phyloP scores from a whole-genome alignment of 495 filamentous ascomycete genomes.

The Hyaloscypha hepaticicola region DNA sequence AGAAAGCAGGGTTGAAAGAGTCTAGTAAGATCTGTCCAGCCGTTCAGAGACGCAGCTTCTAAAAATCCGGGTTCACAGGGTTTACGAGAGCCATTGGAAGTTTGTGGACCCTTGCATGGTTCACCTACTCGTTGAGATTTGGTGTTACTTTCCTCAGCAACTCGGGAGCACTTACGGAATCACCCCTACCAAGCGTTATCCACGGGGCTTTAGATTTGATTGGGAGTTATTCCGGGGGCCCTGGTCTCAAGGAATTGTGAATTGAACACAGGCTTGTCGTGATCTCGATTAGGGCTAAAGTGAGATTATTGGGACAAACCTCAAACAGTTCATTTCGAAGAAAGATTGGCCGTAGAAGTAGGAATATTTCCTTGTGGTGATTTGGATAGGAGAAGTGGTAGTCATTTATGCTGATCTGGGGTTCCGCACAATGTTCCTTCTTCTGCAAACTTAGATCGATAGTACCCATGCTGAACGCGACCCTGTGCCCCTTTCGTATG shows the following conservation, averaged over 20 bases:
- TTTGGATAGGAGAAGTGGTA: no score
- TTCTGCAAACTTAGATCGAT: no score
- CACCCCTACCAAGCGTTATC: conserved; percentile 8
- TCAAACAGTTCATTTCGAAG: no score
- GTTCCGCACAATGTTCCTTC: no score
- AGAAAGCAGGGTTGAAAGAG: conserved; percentile 9
- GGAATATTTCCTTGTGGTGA: no score
- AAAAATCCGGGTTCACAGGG: background rate
- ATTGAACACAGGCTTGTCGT: background rate
- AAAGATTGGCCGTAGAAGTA: no score
- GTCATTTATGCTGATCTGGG: no score
- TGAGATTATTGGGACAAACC: no score
- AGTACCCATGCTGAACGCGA: no score
- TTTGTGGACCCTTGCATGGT: conserved; percentile 21
- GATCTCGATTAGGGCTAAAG: no score
- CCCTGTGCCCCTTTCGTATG: no score
- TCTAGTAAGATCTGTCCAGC: conserved; percentile 12
- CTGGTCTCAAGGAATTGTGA: conserved; percentile 7
- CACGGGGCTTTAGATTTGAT: conserved; percentile 3
- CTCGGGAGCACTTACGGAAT: background rate
- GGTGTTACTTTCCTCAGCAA: background rate
- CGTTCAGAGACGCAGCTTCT: background rate
- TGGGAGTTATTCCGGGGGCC: background rate
- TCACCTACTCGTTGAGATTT: conserved; percentile 13
- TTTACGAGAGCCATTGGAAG: conserved; percentile 10